Evolutionary conservation across 148 eudicot species (phyloP).

Genomic region (Rhododendron molle): DNA sequence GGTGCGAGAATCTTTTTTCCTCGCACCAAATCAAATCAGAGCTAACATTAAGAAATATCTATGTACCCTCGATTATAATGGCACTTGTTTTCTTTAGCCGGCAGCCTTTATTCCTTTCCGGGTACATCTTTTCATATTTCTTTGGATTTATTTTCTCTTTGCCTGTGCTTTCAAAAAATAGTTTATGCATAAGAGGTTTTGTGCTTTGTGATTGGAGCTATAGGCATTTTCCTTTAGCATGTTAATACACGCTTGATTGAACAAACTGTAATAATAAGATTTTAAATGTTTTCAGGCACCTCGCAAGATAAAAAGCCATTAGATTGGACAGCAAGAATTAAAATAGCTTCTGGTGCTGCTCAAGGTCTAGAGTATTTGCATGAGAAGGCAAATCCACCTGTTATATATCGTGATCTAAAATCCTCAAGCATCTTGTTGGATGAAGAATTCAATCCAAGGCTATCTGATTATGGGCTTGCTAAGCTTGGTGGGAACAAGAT

Average conservation of each 20-base stretch:
- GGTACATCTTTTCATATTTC: too few relatives aligned
- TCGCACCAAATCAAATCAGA: too few relatives aligned
- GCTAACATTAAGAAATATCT: not conserved
- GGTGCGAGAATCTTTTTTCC: not conserved
- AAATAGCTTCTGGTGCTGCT: conserved; percentile 57
- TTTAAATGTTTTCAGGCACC: not conserved
- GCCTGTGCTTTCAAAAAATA: too few relatives aligned
- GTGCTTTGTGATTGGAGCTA: not conserved
- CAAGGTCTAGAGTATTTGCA: conserved; percentile 62
- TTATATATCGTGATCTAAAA: conserved; percentile 53
- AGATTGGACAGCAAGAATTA: conserved; percentile 66
- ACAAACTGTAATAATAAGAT: not conserved
- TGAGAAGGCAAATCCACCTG: conserved; percentile 47
- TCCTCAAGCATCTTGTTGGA: conserved; percentile 53
- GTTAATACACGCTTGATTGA: not conserved
- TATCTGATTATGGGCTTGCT: conserved; percentile 54
- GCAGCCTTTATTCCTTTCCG: not conserved
- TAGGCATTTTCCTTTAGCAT: not conserved
- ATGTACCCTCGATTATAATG: not conserved
- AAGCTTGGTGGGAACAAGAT: conserved; percentile 40
- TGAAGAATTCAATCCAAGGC: conserved; percentile 44
- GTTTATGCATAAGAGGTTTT: not conserved
- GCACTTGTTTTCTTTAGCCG: not conserved
- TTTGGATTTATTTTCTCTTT: too few relatives aligned
- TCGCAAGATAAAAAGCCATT: conserved; percentile 24